Evolutionary conservation across 495 filamentous ascomycete genomes (phyloP).

Genomic region (Tricharina praecox): DNA sequence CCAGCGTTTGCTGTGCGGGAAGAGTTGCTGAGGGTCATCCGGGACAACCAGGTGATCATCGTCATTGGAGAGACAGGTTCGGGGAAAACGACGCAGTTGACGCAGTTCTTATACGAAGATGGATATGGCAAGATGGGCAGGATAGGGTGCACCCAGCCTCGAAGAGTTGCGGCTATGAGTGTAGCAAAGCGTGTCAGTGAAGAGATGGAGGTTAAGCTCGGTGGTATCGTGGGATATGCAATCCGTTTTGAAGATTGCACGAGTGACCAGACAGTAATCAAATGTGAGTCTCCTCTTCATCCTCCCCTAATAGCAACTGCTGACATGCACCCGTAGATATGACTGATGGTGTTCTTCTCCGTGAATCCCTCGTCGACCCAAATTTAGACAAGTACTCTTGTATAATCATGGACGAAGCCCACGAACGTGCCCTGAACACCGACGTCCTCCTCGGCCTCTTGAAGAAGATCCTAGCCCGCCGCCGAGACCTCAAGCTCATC

Average conservation of each 20-base stretch:
- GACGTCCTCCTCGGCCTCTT: constrained; percentile 95
- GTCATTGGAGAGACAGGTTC: constrained; percentile 95
- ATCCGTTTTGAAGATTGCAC: constrained; percentile 99
- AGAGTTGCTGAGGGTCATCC: constrained; percentile 81
- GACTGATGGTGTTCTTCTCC: constrained; percentile 91
- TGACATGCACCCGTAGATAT: constrained; percentile 42
- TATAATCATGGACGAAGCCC: constrained; percentile 99
- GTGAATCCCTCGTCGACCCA: constrained; percentile 77
- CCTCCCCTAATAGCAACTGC: constrained; percentile 17
- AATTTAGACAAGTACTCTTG: constrained; percentile 95
- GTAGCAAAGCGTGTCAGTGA: constrained; percentile 96
- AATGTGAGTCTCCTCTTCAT: constrained; percentile 38
- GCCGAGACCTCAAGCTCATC: constrained; percentile 87
- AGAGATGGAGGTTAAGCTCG: constrained; percentile 95
- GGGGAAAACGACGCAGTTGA: constrained; percentile 92
- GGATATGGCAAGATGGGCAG: constrained; percentile 80
- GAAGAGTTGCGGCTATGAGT: constrained; percentile 92
- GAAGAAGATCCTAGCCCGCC: constrained; percentile 83
- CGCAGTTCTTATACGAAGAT: constrained; percentile 84
- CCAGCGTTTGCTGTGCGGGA: constrained; percentile 96
- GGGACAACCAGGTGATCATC: constrained; percentile 93
- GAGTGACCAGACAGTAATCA: constrained; percentile 81
- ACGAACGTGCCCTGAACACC: constrained; percentile 91
- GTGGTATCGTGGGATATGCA: constrained; percentile 79
- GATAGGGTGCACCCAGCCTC: constrained; percentile 93